Evolutionary conservation across 345 rosid genomes (phyloP).

Genomic region (Rhizophora mangle): DNA sequence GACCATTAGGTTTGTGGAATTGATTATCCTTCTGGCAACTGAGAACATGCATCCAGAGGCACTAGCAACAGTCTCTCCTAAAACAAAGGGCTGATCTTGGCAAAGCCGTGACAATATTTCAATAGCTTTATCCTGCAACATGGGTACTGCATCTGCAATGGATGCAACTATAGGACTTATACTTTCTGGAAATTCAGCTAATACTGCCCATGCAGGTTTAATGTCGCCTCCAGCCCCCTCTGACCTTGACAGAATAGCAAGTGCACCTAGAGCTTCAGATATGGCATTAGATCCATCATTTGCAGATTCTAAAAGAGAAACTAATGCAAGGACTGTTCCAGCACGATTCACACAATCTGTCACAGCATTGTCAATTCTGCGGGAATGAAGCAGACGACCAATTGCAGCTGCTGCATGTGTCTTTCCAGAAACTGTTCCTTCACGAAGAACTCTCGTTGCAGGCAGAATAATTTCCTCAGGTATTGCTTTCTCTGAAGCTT

Average conservation of each 20-base stretch:
- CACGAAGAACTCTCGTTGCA: conserved; percentile 85
- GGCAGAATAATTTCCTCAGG: conserved; percentile 85
- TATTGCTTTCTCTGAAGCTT: conserved; percentile 67
- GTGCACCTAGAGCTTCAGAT: conserved; percentile 89
- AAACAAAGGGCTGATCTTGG: conserved; percentile 68
- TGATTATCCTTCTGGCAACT: conserved; percentile 70
- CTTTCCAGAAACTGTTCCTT: conserved; percentile 87
- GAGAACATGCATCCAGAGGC: conserved; percentile 67
- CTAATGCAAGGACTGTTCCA: conserved; percentile 91
- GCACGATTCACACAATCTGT: conserved; percentile 87
- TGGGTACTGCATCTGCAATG: conserved; percentile 64
- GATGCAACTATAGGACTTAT: conserved; percentile 79
- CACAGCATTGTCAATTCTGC: conserved; percentile 56
- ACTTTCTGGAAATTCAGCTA: conserved; percentile 74
- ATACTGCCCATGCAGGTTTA: conserved; percentile 93
- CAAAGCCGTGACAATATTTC: conserved; percentile 88
- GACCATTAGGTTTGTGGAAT: conserved; percentile 59
- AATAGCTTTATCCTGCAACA: conserved; percentile 92
- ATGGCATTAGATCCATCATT: conserved; percentile 58
- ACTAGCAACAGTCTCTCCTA: conserved; percentile 67
- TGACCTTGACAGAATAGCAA: conserved; percentile 82
- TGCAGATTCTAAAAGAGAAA: conserved; percentile 84
- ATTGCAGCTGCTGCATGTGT: conserved; percentile 97
- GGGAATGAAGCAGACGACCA: conserved; percentile 75
- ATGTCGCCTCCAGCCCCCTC: conserved; percentile 48